Evolutionary conservation across 345 rosid genomes (phyloP), one percentile per base, ranked within the genome.

Genomic region (rapeseed (Brassica napus)): DNA sequence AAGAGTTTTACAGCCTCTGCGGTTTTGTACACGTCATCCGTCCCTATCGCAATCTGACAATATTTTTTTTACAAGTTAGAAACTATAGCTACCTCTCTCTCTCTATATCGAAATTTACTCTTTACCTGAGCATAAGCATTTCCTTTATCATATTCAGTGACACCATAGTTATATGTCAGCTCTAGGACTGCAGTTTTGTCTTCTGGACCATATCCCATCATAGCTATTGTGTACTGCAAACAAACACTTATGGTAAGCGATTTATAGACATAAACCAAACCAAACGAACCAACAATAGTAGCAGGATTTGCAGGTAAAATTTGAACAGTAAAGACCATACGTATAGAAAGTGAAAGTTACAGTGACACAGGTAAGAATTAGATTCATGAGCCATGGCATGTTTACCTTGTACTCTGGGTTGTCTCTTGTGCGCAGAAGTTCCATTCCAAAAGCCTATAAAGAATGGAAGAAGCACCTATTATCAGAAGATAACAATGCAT

Each of bases 141-240:
- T 85, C 98, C 97, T 84, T 89, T 92, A 39, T 89, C 94, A 79
- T 92, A 94, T 66, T 90, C 97, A 44, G 90, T 86, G 79, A 92
- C 94, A 18, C 97, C 97, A 79, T 94, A 92, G 84, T 94, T 94
- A 87, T 91, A 90, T 23, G 97, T 94, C 79, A 94, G 86, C 87
- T 92, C 97, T 79, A 94, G 82, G 65, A 94, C 97, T 10, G 86
- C 83, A 82, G 8, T 83, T 85, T 89, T 92, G 72, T 94, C 97
- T 88, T 94, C 98, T 80, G 97, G 94, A 71, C 97, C 98, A 67
- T 92, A 94, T 34, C 83, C 98, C 97, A 94, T 85, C 90, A 91
- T 90, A 1, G 98, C 97, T 82, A 87, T 81, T 8, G 91, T 87
- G 81, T 89, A 93, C 98, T 93, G 80, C 21, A 79, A 72, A 64